These are phyloP conservation scores for Rutstroemia sydowiana DNA, from an alignment of 2,329 filamentous ascomycete genomes.

Conservation along the genomic window DNA sequence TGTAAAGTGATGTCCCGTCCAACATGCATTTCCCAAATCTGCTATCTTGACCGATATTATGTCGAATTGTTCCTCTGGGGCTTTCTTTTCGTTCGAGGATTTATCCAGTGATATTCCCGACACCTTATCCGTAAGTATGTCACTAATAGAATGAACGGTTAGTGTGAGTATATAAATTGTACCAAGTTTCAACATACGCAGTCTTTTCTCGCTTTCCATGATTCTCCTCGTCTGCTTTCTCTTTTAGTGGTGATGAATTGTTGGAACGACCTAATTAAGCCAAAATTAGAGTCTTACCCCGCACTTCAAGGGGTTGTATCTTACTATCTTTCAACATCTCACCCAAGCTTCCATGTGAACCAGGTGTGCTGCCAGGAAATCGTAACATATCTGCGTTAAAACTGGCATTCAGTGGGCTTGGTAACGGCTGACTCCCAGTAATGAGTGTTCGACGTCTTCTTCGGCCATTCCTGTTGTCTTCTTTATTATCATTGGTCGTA, in stretches of 20 bases:
- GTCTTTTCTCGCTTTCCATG: constrained; percentile 88
- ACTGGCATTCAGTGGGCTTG: constrained; percentile 85
- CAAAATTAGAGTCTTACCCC: constrained; percentile 42
- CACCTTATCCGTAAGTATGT: constrained; percentile 85
- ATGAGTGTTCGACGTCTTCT: constrained; percentile 87
- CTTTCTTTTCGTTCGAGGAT: constrained; percentile 53
- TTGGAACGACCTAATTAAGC: constrained; percentile 40
- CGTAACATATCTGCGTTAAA: constrained; percentile 69
- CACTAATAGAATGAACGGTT: constrained; percentile 47
- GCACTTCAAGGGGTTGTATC: constrained; percentile 32
- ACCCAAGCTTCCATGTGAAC: constrained; percentile 69
- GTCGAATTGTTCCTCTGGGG: constrained; percentile 45
- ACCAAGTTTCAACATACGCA: constrained; percentile 55
- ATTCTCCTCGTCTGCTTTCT: constrained; percentile 47
- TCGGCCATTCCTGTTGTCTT: constrained; percentile 86
- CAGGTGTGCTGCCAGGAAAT: constrained; percentile 48
- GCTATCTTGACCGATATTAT: constrained; percentile 97
- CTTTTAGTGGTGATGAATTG: constrained; percentile 43
- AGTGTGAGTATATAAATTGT: constrained; percentile 1
- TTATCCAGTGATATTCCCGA: constrained; percentile 93
- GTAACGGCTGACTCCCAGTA: constrained; percentile 91
- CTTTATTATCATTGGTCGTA: constrained; percentile 54
- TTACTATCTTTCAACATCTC: constrained; percentile 78
- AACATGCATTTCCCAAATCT: constrained; percentile 95
- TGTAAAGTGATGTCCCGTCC: constrained; percentile 98